Conservation (phyloP, 805 yeast species). For the Candida sithepensis region DNA sequence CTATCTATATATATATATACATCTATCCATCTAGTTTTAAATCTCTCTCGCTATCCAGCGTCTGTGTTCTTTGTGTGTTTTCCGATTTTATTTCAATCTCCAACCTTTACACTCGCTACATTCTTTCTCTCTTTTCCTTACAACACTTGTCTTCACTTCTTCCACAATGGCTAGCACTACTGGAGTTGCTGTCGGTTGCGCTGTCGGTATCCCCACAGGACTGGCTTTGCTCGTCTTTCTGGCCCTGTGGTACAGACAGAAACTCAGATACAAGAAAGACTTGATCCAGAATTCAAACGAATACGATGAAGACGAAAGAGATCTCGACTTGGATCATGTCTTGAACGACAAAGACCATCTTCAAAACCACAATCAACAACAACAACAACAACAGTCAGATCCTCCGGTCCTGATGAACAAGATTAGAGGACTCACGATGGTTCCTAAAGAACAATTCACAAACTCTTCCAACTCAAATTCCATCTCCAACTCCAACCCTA, state of each 20-base stretch:
- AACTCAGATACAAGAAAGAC: slow-evolving; percentile 36
- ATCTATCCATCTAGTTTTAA: no score
- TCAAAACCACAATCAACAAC: no score
- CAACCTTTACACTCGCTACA: no score
- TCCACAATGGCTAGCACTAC: slow-evolving; percentile 19
- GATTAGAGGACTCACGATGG: background rate
- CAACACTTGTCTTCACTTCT: no score
- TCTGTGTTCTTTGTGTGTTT: no score
- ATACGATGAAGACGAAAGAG: slow-evolving; percentile 34
- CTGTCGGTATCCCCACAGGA: slow-evolving; percentile 48
- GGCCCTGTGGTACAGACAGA: slow-evolving; percentile 36
- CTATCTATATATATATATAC: no score
- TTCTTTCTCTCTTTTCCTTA: no score
- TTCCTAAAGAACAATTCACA: background rate
- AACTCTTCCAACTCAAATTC: background rate
- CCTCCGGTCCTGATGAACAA: background rate
- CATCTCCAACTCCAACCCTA: background rate
- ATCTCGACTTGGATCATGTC: slow-evolving; percentile 34
- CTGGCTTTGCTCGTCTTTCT: slow-evolving; percentile 32
- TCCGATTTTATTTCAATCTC: no score
- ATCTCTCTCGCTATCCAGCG: no score
- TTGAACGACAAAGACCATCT: slow-evolving; percentile 8
- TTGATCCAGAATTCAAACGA: slow-evolving; percentile 28
- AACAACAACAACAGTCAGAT: no score
- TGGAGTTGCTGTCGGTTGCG: slow-evolving; percentile 46